Evolutionary conservation across 2,329 filamentous ascomycete species (phyloP), one percentile per base, ranked within the genome.

Genomic region (Parastagonospora nodorum): DNA sequence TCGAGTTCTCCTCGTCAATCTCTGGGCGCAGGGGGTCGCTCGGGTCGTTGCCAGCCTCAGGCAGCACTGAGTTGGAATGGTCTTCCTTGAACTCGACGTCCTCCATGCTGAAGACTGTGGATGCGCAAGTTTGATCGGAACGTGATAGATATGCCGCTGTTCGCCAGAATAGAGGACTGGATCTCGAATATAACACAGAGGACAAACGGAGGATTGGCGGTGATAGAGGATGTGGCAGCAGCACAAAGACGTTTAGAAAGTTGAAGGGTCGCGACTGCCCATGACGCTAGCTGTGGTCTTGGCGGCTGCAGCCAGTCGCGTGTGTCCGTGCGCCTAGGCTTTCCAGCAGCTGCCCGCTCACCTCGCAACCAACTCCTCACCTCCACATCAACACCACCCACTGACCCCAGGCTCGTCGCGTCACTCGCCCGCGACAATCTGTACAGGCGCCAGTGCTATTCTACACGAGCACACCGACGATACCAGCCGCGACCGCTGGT

Each of bases 1-100:
- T 69, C 16, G 74, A 71, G 50, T 81, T 73, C 56, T 81, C 80
- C 61, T 81, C 77, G 36, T 81, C 78, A 31, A 79, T 70, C 36
- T 76, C 76, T 12, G 78, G 78, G 39, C 73, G 71, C 42, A 78
- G 67, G 29, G 77, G 75, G 57, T 80, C 77, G 42, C 63, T 64
- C 6, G 75, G 74, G 53, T 80, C 78, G 55, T 78, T 66, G 63
- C 76, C 77, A 61, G 73, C 78, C 64, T 80, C 75, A 28, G 79
- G 78, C 35, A 75, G 67, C 46, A 68, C 71, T 50, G 74, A 71
- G 44, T 73, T 66, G 43, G 72, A 71, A 51, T 74, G 70, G 46
- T 71, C 74, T 55, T 61, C 55, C 37, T 39, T 58, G 66, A 76
- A 72, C 60, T 75, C 66, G 42, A 76, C 72, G 63, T 79, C 76